phyloP scores from a whole-genome alignment of 139 green algal species.

The Coccomyxa sp. region DNA sequence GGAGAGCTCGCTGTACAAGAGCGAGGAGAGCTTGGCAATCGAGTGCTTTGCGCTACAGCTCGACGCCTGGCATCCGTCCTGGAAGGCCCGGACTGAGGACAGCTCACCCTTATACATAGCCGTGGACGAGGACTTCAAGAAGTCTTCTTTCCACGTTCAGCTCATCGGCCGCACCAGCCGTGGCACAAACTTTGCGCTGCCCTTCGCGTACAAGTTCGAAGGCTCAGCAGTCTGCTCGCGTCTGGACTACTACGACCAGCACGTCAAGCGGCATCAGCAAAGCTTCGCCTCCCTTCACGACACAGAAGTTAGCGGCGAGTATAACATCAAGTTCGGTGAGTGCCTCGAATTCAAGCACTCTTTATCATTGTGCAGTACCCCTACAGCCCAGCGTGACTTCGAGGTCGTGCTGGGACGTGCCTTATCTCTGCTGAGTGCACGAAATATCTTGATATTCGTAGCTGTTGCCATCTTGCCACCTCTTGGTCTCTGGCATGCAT shows the following conservation, averaged over 20 bases:
- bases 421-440: too few relatives aligned
- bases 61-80: background rate
- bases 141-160: background rate
- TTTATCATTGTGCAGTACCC: too few relatives aligned
- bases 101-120: background rate
- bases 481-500: too few relatives aligned
- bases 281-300: background rate
- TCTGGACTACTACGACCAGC: background rate
- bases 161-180: background rate
- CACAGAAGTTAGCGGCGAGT: background rate
- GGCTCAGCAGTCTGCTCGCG: background rate
- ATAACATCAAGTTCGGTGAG: background rate
- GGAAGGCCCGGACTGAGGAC: background rate
- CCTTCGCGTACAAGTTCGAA: background rate
- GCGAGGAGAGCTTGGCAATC: background rate
- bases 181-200: conserved; percentile 3
- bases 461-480: too few relatives aligned
- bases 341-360: too few relatives aligned
- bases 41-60: background rate
- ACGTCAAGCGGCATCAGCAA: background rate
- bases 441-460: too few relatives aligned
- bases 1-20: background rate
- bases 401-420: too few relatives aligned
- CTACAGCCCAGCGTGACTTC: too few relatives aligned
- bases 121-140: background rate